Conservation (phyloP, 208 protist species). For the Leishmania martiniquensis region DNA sequence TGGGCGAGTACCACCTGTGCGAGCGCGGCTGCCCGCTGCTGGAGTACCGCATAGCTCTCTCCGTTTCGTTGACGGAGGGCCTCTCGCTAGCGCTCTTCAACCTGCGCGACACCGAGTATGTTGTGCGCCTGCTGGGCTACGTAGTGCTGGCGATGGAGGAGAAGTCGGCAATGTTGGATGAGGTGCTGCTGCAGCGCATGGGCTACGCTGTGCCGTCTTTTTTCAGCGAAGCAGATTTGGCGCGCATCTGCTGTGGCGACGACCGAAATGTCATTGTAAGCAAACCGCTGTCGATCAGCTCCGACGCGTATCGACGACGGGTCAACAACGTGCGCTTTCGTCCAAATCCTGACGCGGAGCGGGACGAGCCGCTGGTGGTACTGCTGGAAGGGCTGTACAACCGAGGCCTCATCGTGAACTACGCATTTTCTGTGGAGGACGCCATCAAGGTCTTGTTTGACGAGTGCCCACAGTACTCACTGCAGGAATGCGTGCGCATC, state of each 20-base stretch:
- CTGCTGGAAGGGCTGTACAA: slow-evolving; percentile 88
- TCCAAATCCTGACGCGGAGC: slow-evolving; percentile 16
- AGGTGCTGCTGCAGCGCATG: slow-evolving; percentile 83
- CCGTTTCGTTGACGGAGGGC: slow-evolving; percentile 62
- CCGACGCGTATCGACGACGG: slow-evolving; percentile 61
- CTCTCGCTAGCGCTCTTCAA: slow-evolving; percentile 71
- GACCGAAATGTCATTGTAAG: slow-evolving; percentile 53
- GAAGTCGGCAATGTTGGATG: slow-evolving; percentile 73
- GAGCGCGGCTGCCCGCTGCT: slow-evolving; percentile 17
- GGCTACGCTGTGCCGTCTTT: slow-evolving; percentile 55
- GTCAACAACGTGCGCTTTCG: slow-evolving; percentile 80
- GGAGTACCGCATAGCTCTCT: slow-evolving; percentile 48
- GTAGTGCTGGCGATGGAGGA: slow-evolving; percentile 65
- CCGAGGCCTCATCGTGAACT: slow-evolving; percentile 81
- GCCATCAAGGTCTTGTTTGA: slow-evolving; percentile 79
- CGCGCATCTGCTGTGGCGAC: slow-evolving; percentile 74
- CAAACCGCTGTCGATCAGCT: slow-evolving; percentile 54
- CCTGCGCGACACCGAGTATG: slow-evolving; percentile 71
- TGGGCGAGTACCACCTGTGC: slow-evolving; percentile 53
- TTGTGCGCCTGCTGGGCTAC: slow-evolving; percentile 66
- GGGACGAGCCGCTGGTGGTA: slow-evolving; percentile 52
- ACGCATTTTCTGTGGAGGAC: slow-evolving; percentile 68
- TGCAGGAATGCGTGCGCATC: slow-evolving; percentile 59
- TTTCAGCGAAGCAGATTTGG: slow-evolving; percentile 69
- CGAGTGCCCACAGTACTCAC: slow-evolving; percentile 63